Evolutionary conservation across 768 basidiomycete genomes (phyloP).

Genomic region (Kwoniella botswanensis): DNA sequence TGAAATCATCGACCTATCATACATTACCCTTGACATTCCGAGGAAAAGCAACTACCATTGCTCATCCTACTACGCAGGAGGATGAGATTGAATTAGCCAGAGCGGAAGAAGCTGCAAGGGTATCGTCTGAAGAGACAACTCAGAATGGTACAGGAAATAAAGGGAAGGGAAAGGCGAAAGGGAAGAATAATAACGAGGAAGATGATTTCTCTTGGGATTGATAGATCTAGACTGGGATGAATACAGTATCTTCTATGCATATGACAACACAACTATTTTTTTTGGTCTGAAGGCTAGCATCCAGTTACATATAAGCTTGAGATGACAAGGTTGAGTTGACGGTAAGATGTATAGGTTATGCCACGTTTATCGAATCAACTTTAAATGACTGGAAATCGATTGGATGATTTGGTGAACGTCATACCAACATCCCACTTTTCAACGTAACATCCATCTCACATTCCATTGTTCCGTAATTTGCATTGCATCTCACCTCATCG

Average conservation of each 20-base stretch:
- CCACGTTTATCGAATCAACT: no score
- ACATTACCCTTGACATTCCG: constrained; percentile 66
- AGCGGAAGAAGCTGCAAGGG: constrained; percentile 20
- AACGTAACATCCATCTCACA: no score
- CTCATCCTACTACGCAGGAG: constrained; percentile 42
- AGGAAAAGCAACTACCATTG: constrained; percentile 37
- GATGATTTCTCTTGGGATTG: constrained; percentile 36
- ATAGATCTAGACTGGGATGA: neutral
- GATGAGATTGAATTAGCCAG: constrained; percentile 39
- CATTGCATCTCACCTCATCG: no score
- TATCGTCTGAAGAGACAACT: constrained; percentile 10
- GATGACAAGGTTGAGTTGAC: no score
- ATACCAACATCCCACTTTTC: no score
- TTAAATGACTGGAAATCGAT: no score
- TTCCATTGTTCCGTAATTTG: no score
- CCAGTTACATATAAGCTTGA: no score
- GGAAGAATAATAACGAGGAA: constrained; percentile 15
- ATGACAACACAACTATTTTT: neutral
- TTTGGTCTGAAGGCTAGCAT: no score
- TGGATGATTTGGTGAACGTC: no score
- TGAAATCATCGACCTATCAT: constrained; percentile 88
- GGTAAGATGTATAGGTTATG: no score
- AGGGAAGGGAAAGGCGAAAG: constrained; percentile 17
- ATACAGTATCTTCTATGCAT: neutral
- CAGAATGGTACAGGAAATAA: constrained; percentile 6